These are phyloP conservation scores for Tuber indicum DNA, from an alignment of 495 filamentous ascomycete genomes.

Conservation along the genomic window DNA sequence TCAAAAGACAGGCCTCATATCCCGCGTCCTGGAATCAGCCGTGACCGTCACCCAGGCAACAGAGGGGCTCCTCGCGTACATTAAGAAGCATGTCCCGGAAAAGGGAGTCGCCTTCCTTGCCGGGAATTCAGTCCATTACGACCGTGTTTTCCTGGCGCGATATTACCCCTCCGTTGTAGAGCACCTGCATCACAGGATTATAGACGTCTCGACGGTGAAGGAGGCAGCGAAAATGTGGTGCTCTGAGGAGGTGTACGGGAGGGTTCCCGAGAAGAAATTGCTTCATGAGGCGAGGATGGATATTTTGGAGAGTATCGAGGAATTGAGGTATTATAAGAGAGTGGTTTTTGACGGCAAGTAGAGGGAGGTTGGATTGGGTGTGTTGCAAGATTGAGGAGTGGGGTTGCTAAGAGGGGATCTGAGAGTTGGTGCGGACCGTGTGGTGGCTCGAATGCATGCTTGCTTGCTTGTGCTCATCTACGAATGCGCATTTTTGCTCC, in stretches of 20 bases:
- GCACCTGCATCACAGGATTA: slow-evolving; percentile 77
- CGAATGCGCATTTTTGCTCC: background rate
- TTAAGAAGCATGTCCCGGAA: slow-evolving; percentile 61
- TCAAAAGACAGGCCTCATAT: slow-evolving; percentile 67
- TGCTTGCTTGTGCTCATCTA: background rate
- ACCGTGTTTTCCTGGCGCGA: slow-evolving; percentile 72
- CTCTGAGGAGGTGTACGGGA: slow-evolving; percentile 51
- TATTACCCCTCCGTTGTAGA: slow-evolving; percentile 63
- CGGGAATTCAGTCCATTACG: slow-evolving; percentile 87
- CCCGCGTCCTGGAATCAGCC: slow-evolving; percentile 65
- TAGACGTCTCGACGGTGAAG: slow-evolving; percentile 87
- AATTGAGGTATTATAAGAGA: slow-evolving; percentile 73
- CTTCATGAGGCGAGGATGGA: slow-evolving; percentile 80
- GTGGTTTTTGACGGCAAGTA: slow-evolving; percentile 52
- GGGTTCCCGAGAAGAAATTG: slow-evolving; percentile 63
- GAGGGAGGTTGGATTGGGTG: background rate
- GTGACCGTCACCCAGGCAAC: slow-evolving; percentile 68
- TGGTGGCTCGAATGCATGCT: background rate
- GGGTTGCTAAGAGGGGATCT: background rate
- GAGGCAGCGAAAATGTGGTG: slow-evolving; percentile 83
- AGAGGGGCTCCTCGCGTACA: slow-evolving; percentile 65
- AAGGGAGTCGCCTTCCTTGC: slow-evolving; percentile 64
- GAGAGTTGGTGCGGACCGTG: background rate
- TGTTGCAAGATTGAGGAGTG: background rate
- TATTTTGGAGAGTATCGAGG: slow-evolving; percentile 90